Conservation (phyloP, 331 rosid genomes). For the Phaseolus coccineus region DNA sequence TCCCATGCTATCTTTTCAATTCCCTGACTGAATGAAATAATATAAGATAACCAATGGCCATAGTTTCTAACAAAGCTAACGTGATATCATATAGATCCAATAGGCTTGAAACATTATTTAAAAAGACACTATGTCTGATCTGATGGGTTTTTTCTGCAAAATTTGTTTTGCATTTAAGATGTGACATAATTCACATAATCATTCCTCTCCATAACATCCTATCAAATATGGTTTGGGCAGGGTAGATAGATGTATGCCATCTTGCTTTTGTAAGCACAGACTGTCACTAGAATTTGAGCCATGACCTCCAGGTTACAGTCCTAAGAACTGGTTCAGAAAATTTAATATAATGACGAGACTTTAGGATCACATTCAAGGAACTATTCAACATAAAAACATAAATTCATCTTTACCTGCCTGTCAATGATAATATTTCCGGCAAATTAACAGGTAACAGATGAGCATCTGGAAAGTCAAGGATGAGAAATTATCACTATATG, state of each 20-base stretch:
- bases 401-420: conserved; percentile 69
- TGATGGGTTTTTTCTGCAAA: background rate
- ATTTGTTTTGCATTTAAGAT: background rate
- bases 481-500: conserved; percentile 21
- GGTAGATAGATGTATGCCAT: background rate
- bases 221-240: background rate
- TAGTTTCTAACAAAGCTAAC: conserved; percentile 32
- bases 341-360: conserved; percentile 11
- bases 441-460: conserved; percentile 88
- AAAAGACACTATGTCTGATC: background rate
- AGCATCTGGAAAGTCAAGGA: conserved; percentile 66
- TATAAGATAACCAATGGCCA: conserved; percentile 33
- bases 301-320: background rate
- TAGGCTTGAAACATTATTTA: background rate
- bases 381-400: background rate
- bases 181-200: background rate
- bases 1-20: conserved; percentile 95
- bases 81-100: conserved; percentile 31
- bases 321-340: background rate
- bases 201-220: background rate
- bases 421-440: conserved; percentile 76
- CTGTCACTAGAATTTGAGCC: background rate
- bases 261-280: background rate
- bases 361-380: conserved; percentile 23
- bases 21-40: conserved; percentile 71